phyloP scores from a whole-genome alignment of 192 early-diverging fungal genomes.

The Coemansia sp. region DNA sequence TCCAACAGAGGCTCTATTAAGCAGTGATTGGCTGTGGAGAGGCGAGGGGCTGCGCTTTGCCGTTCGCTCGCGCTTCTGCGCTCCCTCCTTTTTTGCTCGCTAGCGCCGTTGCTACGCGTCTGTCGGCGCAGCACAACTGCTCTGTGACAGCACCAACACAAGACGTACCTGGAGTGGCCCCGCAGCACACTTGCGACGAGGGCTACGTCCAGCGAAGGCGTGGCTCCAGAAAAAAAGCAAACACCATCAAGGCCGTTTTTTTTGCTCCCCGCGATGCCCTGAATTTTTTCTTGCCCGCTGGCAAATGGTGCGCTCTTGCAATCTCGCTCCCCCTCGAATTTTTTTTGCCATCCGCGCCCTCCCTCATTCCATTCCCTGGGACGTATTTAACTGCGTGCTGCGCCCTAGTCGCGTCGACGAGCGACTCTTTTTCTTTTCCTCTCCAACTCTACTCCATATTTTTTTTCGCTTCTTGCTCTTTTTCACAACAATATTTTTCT shows the following conservation, averaged over 20 bases:
- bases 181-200: not conserved
- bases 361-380: slow-evolving; percentile 10
- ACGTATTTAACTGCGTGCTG: slow-evolving; percentile 36
- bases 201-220: not conserved
- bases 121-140: not conserved
- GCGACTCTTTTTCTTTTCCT: slow-evolving; percentile 11
- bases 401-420: slow-evolving; percentile 18
- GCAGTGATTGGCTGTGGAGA: slow-evolving; percentile 32
- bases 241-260: too few relatives aligned
- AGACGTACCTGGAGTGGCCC: not conserved
- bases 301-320: not conserved
- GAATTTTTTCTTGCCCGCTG: not conserved
- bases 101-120: not conserved
- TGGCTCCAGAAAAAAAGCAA: too few relatives aligned
- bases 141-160: not conserved
- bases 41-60: not conserved
- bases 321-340: slow-evolving; percentile 3
- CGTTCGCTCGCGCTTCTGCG: not conserved
- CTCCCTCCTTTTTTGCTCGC: not conserved
- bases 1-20: slow-evolving; percentile 14
- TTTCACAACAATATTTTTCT: slow-evolving; percentile 7
- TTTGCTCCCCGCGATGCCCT: not conserved
- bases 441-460: slow-evolving; percentile 6
- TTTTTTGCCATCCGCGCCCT: slow-evolving; percentile 8
- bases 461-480: slow-evolving; percentile 23